A percentile compares a stretch with the other conserved stretches of the same genome.
These are phyloP conservation scores for Leccinum disarticulatum DNA, from an alignment of 768 basidiomycete species.

Conservation along the genomic window DNA sequence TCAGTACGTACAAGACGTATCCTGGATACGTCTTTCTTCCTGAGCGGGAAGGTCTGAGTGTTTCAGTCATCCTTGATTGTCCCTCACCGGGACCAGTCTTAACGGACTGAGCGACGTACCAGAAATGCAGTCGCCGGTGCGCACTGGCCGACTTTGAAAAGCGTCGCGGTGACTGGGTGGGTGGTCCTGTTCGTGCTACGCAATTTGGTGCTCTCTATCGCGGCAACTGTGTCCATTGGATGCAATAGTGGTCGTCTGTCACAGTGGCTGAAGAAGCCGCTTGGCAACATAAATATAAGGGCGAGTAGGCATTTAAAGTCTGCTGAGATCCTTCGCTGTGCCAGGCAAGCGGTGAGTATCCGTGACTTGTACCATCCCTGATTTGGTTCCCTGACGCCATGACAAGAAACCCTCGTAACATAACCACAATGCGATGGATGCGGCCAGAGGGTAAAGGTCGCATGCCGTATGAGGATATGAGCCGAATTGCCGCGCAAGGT, in stretches of 20 bases:
- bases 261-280: background rate
- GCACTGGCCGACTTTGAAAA: slow-evolving; percentile 27
- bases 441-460: background rate
- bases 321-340: background rate
- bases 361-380: background rate
- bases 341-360: background rate
- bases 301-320: background rate
- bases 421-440: background rate
- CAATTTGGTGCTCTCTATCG: slow-evolving; percentile 21
- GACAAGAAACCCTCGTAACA: background rate
- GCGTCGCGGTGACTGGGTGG: slow-evolving; percentile 29
- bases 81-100: slow-evolving; percentile 28
- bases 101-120: slow-evolving; percentile 28
- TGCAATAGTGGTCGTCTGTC: slow-evolving; percentile 5
- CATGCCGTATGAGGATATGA: slow-evolving; percentile 19
- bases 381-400: background rate
- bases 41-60: slow-evolving; percentile 38
- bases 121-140: slow-evolving; percentile 25
- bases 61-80: slow-evolving; percentile 29
- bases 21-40: slow-evolving; percentile 18
- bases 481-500: background rate
- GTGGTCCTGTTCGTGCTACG: background rate
- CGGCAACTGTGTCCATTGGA: slow-evolving; percentile 15
- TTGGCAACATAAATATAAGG: background rate
- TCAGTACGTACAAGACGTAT: slow-evolving; percentile 27